These are phyloP conservation scores for Inga leiocalycina DNA, from an alignment of 306 rosid genomes.

Conservation along the genomic window DNA sequence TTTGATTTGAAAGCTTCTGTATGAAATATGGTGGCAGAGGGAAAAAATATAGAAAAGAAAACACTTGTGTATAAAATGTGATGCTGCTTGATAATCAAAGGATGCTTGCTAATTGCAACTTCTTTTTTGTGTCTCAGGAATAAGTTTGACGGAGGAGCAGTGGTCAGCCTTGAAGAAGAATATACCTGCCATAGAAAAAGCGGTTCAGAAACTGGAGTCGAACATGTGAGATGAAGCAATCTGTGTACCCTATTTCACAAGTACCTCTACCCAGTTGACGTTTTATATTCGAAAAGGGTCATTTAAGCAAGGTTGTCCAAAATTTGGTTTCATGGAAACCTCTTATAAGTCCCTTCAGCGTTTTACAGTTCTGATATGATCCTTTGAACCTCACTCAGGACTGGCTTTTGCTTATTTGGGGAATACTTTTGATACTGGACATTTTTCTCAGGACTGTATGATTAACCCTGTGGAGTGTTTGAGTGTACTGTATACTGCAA, in stretches of 20 bases:
- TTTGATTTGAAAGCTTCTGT: neutral
- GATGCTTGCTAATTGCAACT: conserved; percentile 11
- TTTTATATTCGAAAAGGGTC: neutral
- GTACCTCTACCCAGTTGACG: neutral
- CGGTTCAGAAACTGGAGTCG: conserved; percentile 73
- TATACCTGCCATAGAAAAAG: conserved; percentile 79
- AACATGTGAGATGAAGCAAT: conserved; percentile 17
- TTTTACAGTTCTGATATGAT: conserved; percentile 16
- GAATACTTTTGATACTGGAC: neutral
- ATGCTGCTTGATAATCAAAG: conserved; percentile 11
- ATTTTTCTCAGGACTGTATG: neutral
- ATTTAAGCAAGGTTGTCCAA: neutral
- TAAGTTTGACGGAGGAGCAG: conserved; percentile 91
- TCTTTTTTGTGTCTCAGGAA: conserved; percentile 61
- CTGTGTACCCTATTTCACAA: neutral
- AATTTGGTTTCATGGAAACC: neutral
- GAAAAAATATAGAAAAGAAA: neutral
- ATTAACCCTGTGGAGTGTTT: neutral
- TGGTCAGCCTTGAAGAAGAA: conserved; percentile 76
- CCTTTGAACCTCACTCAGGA: conserved; percentile 6
- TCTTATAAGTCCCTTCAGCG: neutral
- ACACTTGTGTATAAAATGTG: neutral
- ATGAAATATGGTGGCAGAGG: neutral
- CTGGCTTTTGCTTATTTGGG: conserved; percentile 14
- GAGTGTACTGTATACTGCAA: neutral